Base-by-base conservation (phyloP, 2,329 filamentous ascomycete species). In the Stemphylium lycopersici region DNA sequence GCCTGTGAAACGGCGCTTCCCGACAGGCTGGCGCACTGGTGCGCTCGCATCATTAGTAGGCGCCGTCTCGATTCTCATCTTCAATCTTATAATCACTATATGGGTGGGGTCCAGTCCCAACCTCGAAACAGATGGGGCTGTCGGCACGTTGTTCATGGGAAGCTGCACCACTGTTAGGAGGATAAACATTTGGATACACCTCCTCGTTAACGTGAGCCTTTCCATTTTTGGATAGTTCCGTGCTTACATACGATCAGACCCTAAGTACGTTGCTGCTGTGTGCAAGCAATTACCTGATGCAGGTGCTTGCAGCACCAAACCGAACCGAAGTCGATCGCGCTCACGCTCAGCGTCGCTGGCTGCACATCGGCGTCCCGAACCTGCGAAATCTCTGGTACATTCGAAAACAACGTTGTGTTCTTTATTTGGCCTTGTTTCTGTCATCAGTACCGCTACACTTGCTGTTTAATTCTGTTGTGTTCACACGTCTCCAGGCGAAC, bases 281-380 rank as follows among this genome's bases (percentile, higher is more conserved):
- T 6, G 62, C 61, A 5, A 68, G 64, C 49, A 71, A 67, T 36
- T 69, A 67, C 38, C 59, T 61, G 20, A 70, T 71, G 67, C 67
- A 71, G 37, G 62, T 65, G 3, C 45, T 71, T 7, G 55, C 50
- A 29, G 59, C 67, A 2, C 68, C 67, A 1, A 65, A 50, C 18
- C 49, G 67, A 34, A 45, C 41, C 2, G 67, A 71, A 10, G 31
- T 70, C 3, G 55, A 65, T 32, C 36, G 22, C 1, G 65, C 66
- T 3, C 68, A 71, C 66, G 45, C 56, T 0, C 58, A 61, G 32
- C 68, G 73, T 2, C 61, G 61, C 8, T 80, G 77, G 76, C 65
- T 83, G 1, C 56, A 68, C 26, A 63, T 69, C 41, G 80, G 82
- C 0, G 66, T 80, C 3, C 70, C 75, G 4, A 80, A 76, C 18